Evolutionary conservation across 2,329 filamentous ascomycete species (phyloP), one percentile per base, ranked within the genome.

Genomic region (Trichoderma sp.): DNA sequence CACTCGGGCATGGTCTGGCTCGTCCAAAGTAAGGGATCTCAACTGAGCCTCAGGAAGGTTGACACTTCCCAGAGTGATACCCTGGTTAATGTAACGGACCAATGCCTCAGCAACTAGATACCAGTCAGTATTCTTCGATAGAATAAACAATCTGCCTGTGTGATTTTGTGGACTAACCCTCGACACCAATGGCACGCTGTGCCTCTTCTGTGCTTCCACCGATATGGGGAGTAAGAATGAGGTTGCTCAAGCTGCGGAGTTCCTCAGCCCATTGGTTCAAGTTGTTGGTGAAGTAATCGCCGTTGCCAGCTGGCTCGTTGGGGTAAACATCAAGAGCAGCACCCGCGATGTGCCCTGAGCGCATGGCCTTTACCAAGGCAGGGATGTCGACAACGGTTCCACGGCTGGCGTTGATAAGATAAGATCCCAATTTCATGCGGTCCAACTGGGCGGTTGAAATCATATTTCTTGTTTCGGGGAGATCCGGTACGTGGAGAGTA

Each of bases 191-290:
- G 17, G 96, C 95, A 72, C 93, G 91, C 84, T 99, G 96, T 6
- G 96, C 96, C 84, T 99, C 96, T 83, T 99, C 96, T 0, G 96
- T 99, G 82, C 94, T 97, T 70, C 96, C 96, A 77, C 96, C 96
- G 79, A 99, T 98, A 81, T 99, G 96, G 26, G 96, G 96, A 1
- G 95, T 97, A 64, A 99, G 87, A 76, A 99, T 97, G 76, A 99
- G 86, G 84, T 99, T 99, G 83, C 91, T 96, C 73, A 98, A 85
- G 67, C 88, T 88, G 68, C 93, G 90, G 62, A 99, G 88, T 73
- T 98, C 95, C 78, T 95, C 91, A 32, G 90, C 92, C 93, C 94
- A 99, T 11, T 83, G 75, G 83, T 97, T 97, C 72, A 99, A 86
- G 62, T 88, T 85, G 80, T 89, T 92, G 82, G 90, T 95, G 86